These are phyloP conservation scores for Alternaria consortialis DNA, from an alignment of 2,329 filamentous ascomycete genomes.

Conservation along the genomic window DNA sequence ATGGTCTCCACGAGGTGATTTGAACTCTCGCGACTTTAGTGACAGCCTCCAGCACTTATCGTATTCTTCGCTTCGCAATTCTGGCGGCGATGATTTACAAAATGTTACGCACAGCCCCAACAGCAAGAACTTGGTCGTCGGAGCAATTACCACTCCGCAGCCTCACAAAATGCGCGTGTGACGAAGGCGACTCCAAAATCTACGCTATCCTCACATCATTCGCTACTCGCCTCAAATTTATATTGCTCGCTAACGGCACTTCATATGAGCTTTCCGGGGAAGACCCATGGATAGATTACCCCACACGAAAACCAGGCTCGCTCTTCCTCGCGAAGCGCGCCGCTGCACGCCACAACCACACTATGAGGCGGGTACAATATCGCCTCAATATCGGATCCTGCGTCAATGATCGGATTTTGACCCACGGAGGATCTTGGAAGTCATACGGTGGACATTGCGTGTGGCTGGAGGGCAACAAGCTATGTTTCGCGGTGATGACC, in stretches of 20 bases:
- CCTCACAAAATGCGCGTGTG: neutral
- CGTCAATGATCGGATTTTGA: neutral
- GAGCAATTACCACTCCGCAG: neutral
- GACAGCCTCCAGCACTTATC: too few relatives aligned
- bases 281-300: slow-evolving; percentile 24
- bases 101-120: too few relatives aligned
- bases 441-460: slow-evolving; percentile 7
- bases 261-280: slow-evolving; percentile 21
- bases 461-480: slow-evolving; percentile 12
- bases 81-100: too few relatives aligned
- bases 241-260: slow-evolving; percentile 32
- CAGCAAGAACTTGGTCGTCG: neutral
- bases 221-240: neutral
- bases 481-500: slow-evolving; percentile 3
- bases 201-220: neutral
- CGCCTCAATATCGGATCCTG: slow-evolving; percentile 23
- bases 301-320: slow-evolving; percentile 16
- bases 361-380: slow-evolving; percentile 21
- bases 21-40: too few relatives aligned
- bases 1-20: too few relatives aligned
- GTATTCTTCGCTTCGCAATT: too few relatives aligned
- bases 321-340: neutral
- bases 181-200: neutral
- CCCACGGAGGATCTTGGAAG: slow-evolving; percentile 1
- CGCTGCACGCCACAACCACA: slow-evolving; percentile 8